phyloP scores from a whole-genome alignment of 805 yeast genomes.

The Sugiyamaella floridensis region DNA sequence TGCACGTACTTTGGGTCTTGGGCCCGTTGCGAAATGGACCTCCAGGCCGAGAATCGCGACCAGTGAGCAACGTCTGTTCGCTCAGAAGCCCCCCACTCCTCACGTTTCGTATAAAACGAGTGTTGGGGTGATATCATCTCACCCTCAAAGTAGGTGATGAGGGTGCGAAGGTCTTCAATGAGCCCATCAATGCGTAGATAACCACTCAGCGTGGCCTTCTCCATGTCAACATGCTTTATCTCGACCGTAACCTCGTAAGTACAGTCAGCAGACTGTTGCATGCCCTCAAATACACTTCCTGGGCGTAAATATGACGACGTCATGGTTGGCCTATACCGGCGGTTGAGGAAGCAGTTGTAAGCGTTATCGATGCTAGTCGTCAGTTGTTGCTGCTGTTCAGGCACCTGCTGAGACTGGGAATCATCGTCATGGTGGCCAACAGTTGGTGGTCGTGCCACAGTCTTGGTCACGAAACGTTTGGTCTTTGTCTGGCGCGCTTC shows the following conservation, averaged over 20 bases:
- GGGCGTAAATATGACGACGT: conserved; percentile 39
- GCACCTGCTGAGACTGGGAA: not conserved
- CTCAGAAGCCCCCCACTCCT: conserved; percentile 55
- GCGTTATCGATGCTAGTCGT: conserved; percentile 1
- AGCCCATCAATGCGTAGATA: conserved; percentile 56
- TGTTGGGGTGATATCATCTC: conserved; percentile 58
- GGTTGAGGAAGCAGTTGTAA: conserved; percentile 1
- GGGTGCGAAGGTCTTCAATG: conserved; percentile 53
- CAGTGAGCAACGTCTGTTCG: conserved; percentile 60
- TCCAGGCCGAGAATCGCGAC: conserved; percentile 50
- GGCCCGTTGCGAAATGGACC: conserved; percentile 24
- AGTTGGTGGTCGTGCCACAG: no score
- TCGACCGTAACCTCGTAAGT: conserved; percentile 64
- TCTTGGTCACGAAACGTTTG: no score
- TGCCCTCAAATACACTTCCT: conserved; percentile 56
- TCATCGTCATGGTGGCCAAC: not conserved
- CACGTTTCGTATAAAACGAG: conserved; percentile 53
- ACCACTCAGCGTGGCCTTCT: conserved; percentile 47
- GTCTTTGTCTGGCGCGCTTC: no score
- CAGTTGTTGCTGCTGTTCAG: not conserved
- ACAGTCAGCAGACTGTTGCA: conserved; percentile 61
- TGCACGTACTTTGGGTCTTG: conserved; percentile 27
- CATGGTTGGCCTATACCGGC: not conserved
- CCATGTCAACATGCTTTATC: conserved; percentile 60
- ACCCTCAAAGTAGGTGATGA: conserved; percentile 67